Evolutionary conservation across 2,329 filamentous ascomycete species (phyloP).

Genomic region (Didymella exigua): DNA sequence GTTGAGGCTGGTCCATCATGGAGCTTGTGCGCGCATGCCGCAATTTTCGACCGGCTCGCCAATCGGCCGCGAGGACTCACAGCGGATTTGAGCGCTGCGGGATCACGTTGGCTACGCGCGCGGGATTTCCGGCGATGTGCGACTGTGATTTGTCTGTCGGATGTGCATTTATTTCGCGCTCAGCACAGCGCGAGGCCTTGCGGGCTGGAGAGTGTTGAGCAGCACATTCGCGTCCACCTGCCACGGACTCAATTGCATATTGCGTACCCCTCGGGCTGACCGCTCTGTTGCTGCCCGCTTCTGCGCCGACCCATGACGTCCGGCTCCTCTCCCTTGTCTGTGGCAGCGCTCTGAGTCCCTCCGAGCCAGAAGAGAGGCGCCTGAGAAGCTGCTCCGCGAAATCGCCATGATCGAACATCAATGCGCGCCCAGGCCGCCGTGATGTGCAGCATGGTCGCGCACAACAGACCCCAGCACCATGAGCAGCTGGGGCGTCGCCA

Average conservation of each 20-base stretch:
- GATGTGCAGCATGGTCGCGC: slow-evolving; percentile 15
- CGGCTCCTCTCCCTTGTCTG: slow-evolving; percentile 14
- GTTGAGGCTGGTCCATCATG: slow-evolving; percentile 1
- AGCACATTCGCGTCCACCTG: slow-evolving; percentile 14
- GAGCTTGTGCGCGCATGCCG: slow-evolving; percentile 16
- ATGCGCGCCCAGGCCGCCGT: background rate
- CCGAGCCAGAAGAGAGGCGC: background rate
- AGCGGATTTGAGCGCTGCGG: slow-evolving; percentile 4
- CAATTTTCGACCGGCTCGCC: slow-evolving; percentile 29
- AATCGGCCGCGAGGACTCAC: slow-evolving; percentile 19
- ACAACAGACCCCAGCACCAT: background rate
- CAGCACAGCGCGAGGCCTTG: slow-evolving; percentile 2
- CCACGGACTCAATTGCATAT: slow-evolving; percentile 8
- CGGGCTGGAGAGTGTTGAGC: background rate
- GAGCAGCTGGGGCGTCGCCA: slow-evolving; percentile 10
- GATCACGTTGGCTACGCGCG: slow-evolving; percentile 43
- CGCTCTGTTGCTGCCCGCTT: slow-evolving; percentile 13
- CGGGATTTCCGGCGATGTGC: slow-evolving; percentile 24
- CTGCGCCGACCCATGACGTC: slow-evolving; percentile 14
- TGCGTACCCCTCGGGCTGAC: slow-evolving; percentile 18
- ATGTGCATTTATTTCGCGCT: slow-evolving; percentile 22
- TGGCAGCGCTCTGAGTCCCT: background rate
- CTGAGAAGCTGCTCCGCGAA: background rate
- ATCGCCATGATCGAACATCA: background rate
- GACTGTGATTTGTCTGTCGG: slow-evolving; percentile 40